Percentiles rank a stretch among this genome's conserved stretches.
phyloP scores from a whole-genome alignment of 345 rosid species.

The Populus pruinosa region DNA sequence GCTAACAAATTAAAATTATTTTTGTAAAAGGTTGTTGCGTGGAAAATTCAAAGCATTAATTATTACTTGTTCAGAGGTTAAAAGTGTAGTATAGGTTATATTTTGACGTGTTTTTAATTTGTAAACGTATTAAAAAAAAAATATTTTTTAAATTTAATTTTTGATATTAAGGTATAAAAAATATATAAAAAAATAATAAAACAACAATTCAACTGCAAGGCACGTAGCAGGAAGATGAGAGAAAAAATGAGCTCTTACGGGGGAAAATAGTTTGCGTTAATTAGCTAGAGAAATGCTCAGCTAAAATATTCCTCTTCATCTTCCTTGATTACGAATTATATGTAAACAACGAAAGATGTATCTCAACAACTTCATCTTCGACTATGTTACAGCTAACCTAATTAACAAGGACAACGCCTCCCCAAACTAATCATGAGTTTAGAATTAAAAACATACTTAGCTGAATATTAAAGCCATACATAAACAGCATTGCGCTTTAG shows the following conservation, averaged over 20 bases:
- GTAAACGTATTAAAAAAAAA: too few species aligned
- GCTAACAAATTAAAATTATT: too few species aligned
- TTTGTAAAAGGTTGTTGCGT: too few species aligned
- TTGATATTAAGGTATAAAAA: too few species aligned
- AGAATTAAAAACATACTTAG: neutral
- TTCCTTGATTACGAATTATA: neutral
- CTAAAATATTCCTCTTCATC: neutral
- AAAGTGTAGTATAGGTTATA: too few species aligned
- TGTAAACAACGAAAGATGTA: conserved; percentile 12
- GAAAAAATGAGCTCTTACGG: too few species aligned
- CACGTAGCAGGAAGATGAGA: neutral
- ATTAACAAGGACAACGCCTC: conserved; percentile 21
- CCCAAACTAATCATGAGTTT: conserved; percentile 12
- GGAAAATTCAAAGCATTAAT: too few species aligned
- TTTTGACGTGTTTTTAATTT: too few species aligned
- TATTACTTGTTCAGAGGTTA: too few species aligned
- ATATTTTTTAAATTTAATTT: too few species aligned
- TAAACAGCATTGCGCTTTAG: neutral
- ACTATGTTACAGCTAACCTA: conserved; percentile 38
- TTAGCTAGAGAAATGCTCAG: conserved; percentile 4
- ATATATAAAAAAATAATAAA: too few species aligned
- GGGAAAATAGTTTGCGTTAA: neutral
- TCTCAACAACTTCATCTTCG: conserved; percentile 30
- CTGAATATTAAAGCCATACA: conserved; percentile 5
- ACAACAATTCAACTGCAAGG: too few species aligned